Evolutionary conservation across 441 rosid species (phyloP), one percentile per base, ranked within the genome.

Genomic region (Gossypium trilobum): DNA sequence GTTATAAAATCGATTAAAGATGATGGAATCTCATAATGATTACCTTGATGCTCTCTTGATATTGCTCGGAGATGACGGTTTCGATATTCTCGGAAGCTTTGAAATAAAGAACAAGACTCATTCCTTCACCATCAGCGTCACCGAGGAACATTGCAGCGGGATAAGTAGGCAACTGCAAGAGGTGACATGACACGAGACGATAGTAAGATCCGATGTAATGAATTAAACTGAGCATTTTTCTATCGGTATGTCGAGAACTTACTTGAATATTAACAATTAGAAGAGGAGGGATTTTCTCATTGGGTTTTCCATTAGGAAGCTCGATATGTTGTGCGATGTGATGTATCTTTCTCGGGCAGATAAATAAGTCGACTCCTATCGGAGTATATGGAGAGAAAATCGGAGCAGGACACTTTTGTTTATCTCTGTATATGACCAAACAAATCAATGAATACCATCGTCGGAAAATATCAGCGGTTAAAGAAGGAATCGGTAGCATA

Each of bases 61-160:
- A 89, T 17, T 88, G 91, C 2, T 78, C 79, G 70, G 98, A 89
- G 48, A 87, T 77, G 50, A 79, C 88, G 58, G 74, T 79, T 72
- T 88, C 93, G 20, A 79, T 84, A 71, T 83, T 86, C 19, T 94
- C 92, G 8, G 85, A 76, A 77, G 86, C 75, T 82, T 87, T 90
- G 68, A 94, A 94, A 75, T 94, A 89, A 52, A 94, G 82, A 19
- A 94, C 91, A 31, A 94, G 91, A 78, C 96, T 94, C 93, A 91
- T 87, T 66, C 98, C 97, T 87, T 91, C 96, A 10, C 98, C 98
- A 74, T 90, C 92, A 16, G 81, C 83, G 29, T 90, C 97, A 2
- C 95, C 96, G 46, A 86, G 88, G 81, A 94, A 91, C 92, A 94
- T 87, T 23, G 97, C 87, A 55, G 92, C 89, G 58, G 97, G 97